Conservation (phyloP, 495 filamentous ascomycete species). For the Penicillium dipodomyicola region DNA sequence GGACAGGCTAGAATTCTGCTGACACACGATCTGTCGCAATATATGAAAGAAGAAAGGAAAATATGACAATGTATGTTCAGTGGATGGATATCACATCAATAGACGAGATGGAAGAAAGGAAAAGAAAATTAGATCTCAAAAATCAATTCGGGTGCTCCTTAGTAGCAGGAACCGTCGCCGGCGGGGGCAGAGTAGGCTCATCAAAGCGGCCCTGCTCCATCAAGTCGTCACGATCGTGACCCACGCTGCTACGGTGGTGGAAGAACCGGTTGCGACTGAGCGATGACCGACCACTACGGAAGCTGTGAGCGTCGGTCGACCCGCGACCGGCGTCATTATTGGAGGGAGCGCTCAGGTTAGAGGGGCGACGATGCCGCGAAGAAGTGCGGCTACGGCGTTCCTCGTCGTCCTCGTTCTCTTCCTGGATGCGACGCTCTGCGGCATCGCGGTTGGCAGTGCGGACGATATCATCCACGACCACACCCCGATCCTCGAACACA, state of each 20-base stretch:
- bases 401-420: slow-evolving; percentile 43
- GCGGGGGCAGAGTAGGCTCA: slow-evolving; percentile 5
- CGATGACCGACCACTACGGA: slow-evolving; percentile 32
- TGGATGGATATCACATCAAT: not conserved
- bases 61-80: not conserved
- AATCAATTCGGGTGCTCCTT: slow-evolving; percentile 15
- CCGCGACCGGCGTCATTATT: slow-evolving; percentile 22
- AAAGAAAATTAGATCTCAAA: not conserved
- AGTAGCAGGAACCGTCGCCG: not conserved
- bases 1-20: not conserved
- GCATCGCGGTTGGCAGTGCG: slow-evolving; percentile 42
- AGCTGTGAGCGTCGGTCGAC: slow-evolving; percentile 38
- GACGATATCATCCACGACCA: slow-evolving; percentile 39
- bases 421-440: slow-evolving; percentile 45
- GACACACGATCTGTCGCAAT: not conserved
- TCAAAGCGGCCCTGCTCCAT: slow-evolving; percentile 36
- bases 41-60: not conserved
- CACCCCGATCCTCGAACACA: slow-evolving; percentile 57
- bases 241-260: slow-evolving; percentile 32
- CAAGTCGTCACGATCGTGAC: slow-evolving; percentile 29
- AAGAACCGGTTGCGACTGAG: slow-evolving; percentile 40
- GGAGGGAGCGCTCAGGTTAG: slow-evolving; percentile 27
- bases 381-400: slow-evolving; percentile 34
- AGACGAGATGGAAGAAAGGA: not conserved
- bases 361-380: slow-evolving; percentile 25